Conservation (phyloP, 768 basidiomycete species). For the Mrakia hoshinonis region DNA sequence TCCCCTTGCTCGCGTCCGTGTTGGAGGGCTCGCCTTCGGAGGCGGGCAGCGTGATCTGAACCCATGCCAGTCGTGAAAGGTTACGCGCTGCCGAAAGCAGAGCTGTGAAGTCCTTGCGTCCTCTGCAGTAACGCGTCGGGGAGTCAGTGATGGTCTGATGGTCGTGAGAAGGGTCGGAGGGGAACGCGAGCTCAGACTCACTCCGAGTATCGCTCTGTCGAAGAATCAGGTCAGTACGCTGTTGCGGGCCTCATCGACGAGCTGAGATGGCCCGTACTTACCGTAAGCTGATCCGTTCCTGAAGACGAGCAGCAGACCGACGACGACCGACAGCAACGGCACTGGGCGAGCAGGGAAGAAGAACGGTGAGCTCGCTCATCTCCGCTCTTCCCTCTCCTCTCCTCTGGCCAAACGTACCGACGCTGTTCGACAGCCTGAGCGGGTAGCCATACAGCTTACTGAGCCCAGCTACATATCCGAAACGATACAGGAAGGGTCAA, state of each 20-base stretch:
- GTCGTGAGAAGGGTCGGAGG: not conserved
- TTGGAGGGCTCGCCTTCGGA: constrained; percentile 43
- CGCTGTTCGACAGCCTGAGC: constrained; percentile 6
- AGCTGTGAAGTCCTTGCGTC: constrained; percentile 69
- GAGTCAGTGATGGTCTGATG: not conserved
- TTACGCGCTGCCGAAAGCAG: constrained; percentile 52
- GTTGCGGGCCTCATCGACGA: no score
- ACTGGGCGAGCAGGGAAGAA: constrained; percentile 39
- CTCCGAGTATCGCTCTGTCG: constrained; percentile 14
- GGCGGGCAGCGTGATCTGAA: constrained; percentile 58
- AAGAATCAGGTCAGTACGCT: no score
- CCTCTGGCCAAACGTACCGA: not conserved
- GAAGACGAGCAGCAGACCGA: constrained; percentile 81
- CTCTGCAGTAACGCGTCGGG: constrained; percentile 71
- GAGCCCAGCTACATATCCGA: not conserved
- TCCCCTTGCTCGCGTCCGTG: constrained; percentile 49
- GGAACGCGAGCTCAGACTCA: not conserved
- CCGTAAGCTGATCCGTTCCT: constrained; percentile 41
- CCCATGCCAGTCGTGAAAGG: constrained; percentile 66
- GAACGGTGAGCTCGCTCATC: not conserved
- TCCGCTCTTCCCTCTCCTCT: not conserved
- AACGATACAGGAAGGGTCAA: not conserved
- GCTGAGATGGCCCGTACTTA: no score
- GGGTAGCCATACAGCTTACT: not conserved
- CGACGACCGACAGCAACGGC: constrained; percentile 81